A percentile compares a stretch with the other conserved stretches of the same genome.
These are phyloP conservation scores for Alternaria ethzedia DNA, from an alignment of 2,329 filamentous ascomycete genomes.

Conservation along the genomic window DNA sequence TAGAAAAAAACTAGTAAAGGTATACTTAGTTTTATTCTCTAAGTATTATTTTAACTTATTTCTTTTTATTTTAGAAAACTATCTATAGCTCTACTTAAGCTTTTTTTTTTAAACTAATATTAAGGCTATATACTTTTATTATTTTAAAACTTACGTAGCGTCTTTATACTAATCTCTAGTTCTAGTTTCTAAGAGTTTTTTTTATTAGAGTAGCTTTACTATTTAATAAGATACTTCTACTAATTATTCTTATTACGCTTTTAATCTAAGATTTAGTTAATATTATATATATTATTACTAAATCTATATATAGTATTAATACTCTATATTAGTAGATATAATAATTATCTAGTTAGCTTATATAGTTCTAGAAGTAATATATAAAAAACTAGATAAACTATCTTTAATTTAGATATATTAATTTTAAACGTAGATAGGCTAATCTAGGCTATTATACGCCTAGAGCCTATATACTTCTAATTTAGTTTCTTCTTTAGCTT, in stretches of 20 bases:
- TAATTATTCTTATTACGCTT: not conserved
- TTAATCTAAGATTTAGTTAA: not conserved
- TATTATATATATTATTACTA: not conserved
- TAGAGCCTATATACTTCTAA: not conserved
- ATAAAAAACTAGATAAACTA: not conserved
- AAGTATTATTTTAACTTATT: not conserved
- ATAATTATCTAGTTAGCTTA: not conserved
- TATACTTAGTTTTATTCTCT: too few relatives aligned
- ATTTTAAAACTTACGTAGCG: not conserved
- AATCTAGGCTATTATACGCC: not conserved
- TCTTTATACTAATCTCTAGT: not conserved
- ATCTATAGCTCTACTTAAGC: not conserved
- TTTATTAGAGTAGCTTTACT: not conserved
- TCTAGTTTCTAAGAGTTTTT: not conserved
- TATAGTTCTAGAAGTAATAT: not conserved
- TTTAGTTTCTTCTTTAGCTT: not conserved
- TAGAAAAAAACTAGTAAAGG: too few relatives aligned
- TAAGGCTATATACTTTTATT: not conserved
- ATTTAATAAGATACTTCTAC: not conserved
- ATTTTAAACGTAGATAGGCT: not conserved
- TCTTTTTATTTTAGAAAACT: not conserved
- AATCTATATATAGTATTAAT: not conserved
- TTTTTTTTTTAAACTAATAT: not conserved
- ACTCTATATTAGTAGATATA: not conserved
- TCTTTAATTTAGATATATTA: not conserved